These are phyloP conservation scores for Aspergillus quadrilineatus DNA, from an alignment of 2,329 filamentous ascomycete genomes.

Conservation along the genomic window DNA sequence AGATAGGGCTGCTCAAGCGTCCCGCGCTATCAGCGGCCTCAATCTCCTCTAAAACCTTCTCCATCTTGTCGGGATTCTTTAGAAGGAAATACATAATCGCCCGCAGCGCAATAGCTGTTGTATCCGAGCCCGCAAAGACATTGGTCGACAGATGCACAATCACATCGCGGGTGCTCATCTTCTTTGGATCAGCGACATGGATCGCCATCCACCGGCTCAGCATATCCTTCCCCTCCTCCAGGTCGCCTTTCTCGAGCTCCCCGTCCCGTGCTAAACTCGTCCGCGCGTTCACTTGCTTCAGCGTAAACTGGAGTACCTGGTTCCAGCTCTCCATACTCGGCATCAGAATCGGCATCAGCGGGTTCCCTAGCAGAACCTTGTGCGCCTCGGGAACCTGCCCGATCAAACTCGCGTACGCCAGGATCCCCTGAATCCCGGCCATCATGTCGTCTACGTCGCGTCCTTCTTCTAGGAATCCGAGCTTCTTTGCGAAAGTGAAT, in stretches of 20 bases:
- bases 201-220: slow-evolving; percentile 4
- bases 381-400: slow-evolving; percentile 74
- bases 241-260: background rate
- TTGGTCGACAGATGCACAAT: slow-evolving; percentile 6
- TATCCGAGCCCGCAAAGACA: slow-evolving; percentile 4
- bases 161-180: slow-evolving; percentile 4
- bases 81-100: slow-evolving; percentile 7
- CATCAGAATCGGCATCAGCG: slow-evolving; percentile 1
- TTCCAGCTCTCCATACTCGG: slow-evolving; percentile 8
- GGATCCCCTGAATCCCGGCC: slow-evolving; percentile 50
- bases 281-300: slow-evolving; percentile 5
- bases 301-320: slow-evolving; percentile 7
- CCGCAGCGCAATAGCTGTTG: background rate
- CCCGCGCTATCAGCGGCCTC: slow-evolving; percentile 33
- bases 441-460: slow-evolving; percentile 75
- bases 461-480: slow-evolving; percentile 73
- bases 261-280: background rate
- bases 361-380: slow-evolving; percentile 40
- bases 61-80: slow-evolving; percentile 15
- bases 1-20: slow-evolving; percentile 28
- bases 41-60: slow-evolving; percentile 49
- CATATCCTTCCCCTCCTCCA: slow-evolving; percentile 9
- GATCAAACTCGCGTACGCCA: slow-evolving; percentile 32
- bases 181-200: background rate
- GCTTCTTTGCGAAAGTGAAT: slow-evolving; percentile 71